Evolutionary conservation across 2,329 filamentous ascomycete genomes (phyloP), one percentile per base, ranked within the genome.

Genomic region (Hortaea sp.): DNA sequence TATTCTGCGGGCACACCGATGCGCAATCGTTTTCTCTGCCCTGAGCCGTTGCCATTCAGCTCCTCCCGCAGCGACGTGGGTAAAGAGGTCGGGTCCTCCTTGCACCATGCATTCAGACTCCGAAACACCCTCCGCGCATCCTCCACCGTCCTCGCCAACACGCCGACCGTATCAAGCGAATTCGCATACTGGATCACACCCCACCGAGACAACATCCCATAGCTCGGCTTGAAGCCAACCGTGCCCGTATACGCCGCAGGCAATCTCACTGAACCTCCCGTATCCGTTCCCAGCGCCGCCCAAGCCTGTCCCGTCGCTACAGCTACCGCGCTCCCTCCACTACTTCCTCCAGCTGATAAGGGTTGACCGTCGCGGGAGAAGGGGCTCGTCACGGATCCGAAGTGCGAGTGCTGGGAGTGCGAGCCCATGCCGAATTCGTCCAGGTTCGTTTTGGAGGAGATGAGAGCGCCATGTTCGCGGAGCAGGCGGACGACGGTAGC

Each of bases 391-490:
- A 90, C 84, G 1, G 78, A 63, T 1, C 85, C 85, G 56, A 82
- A 79, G 45, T 73, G 67, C 1, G 87, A 88, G 57, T 82, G 69
- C 13, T 73, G 75, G 1, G 82, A 84, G 61, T 95, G 83, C 6
- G 88, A 94, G 2, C 88, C 88, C 89, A 95, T 95, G 29, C 89
- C 88, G 63, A 95, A 95, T 63, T 94, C 92, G 67, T 97, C 92
- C 73, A 97, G 81, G 63, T 94, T 95, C 2, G 88, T 89, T 28
- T 95, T 95, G 5, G 84, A 84, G 1, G 81, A 73, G 1, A 90
- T 64, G 5, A 75, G 64, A 5, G 79, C 81, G 38, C 83, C 84
- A 5, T 76, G 73, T 29, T 70, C 62, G 46, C 77, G 75, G 31
- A 95, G 73, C 56, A 82, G 77, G 43, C 74, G 69, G 31, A 94